These are phyloP conservation scores for Citrullus colocynthis DNA, from an alignment of 306 rosid genomes.

Conservation along the genomic window DNA sequence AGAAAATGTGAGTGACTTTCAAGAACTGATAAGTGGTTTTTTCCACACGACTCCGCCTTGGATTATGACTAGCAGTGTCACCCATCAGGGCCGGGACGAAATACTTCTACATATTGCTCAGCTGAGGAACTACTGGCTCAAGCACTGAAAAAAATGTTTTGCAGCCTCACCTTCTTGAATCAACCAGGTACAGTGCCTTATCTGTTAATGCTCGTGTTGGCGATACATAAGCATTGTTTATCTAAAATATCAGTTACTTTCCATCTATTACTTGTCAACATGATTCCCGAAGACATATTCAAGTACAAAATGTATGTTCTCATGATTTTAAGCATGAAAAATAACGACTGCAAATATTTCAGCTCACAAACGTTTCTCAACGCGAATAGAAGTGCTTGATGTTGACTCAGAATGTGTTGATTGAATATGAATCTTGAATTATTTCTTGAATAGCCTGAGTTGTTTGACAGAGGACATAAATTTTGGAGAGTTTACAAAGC, in stretches of 20 bases:
- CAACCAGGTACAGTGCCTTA: constrained; percentile 2
- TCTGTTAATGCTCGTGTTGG: not conserved
- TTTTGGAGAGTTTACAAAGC: not conserved
- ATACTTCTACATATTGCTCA: constrained; percentile 89
- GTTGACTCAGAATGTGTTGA: not conserved
- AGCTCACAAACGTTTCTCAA: not conserved
- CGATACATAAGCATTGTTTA: not conserved
- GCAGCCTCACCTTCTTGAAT: not conserved
- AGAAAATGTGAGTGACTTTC: constrained; percentile 78
- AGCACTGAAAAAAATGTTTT: constrained; percentile 29
- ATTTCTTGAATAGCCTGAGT: not conserved
- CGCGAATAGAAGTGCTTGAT: not conserved
- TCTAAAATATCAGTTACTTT: not conserved
- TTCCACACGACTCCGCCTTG: constrained; percentile 77
- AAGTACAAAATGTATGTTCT: not conserved
- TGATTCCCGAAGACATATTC: not conserved
- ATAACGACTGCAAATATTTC: not conserved
- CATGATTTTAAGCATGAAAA: not conserved
- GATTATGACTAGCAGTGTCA: constrained; percentile 97
- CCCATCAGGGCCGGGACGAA: constrained; percentile 92
- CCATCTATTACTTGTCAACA: not conserved
- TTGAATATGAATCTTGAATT: not conserved
- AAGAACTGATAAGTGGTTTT: constrained; percentile 61
- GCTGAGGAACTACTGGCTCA: constrained; percentile 94
- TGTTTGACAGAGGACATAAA: not conserved